Conservation (phyloP, 257 asterid genomes). For the Ballota nigra region DNA sequence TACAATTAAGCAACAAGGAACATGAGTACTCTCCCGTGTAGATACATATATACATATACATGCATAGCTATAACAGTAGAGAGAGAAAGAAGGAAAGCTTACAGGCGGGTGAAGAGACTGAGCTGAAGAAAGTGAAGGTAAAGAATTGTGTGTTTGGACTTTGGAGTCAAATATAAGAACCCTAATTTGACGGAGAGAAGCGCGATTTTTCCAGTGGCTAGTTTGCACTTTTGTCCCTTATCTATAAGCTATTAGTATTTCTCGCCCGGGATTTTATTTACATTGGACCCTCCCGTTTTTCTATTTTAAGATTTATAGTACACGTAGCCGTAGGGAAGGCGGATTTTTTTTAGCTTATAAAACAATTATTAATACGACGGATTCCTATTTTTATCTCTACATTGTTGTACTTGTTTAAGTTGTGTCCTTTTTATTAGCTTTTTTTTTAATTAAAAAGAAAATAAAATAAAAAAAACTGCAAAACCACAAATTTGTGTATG, state of each 20-base stretch:
- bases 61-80: neutral
- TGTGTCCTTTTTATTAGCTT: neutral
- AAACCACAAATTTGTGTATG: too few relatives aligned
- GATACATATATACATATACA: neutral
- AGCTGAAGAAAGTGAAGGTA: slow-evolving; percentile 34
- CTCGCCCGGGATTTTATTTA: neutral
- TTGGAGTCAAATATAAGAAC: slow-evolving; percentile 45
- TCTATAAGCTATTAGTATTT: slow-evolving; percentile 5
- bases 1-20: neutral
- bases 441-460: too few relatives aligned
- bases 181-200: slow-evolving; percentile 71
- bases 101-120: slow-evolving; percentile 25
- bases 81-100: slow-evolving; percentile 24
- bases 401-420: neutral
- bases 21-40: neutral
- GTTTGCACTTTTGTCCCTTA: slow-evolving; percentile 37
- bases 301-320: neutral
- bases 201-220: slow-evolving; percentile 37
- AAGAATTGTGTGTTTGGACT: slow-evolving; percentile 16
- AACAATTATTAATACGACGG: neutral
- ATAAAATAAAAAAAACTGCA: neutral
- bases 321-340: neutral
- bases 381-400: neutral
- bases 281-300: neutral
- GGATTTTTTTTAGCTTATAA: neutral